phyloP scores from a whole-genome alignment of 371 early-diverging fungal genomes.

The Apophysomyces sp. region DNA sequence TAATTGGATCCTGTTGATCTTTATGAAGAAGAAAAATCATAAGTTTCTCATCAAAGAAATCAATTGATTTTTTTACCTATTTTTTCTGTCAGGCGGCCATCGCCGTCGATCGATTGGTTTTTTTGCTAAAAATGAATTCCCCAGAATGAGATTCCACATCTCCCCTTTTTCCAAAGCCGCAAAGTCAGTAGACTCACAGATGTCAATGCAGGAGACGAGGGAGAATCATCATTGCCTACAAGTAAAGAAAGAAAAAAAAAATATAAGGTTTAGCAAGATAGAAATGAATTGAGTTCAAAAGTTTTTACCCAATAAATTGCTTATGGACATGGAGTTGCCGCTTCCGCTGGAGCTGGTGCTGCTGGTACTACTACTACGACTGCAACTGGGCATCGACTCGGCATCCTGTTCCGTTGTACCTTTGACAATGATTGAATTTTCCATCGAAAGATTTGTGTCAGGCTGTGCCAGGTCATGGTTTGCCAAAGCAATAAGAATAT shows the following conservation, averaged over 20 bases:
- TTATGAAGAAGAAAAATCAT: neutral
- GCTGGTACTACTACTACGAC: constrained; percentile 8
- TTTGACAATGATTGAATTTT: neutral
- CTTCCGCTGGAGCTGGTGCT: constrained; percentile 6
- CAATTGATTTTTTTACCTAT: neutral
- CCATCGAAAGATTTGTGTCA: neutral
- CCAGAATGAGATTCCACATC: constrained; percentile 3
- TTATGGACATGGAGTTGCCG: constrained; percentile 23
- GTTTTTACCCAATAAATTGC: constrained; percentile 16
- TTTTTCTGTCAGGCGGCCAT: neutral
- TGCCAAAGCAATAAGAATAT: constrained; percentile 42
- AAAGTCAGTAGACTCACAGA: constrained; percentile 4
- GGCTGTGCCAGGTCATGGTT: constrained; percentile 24
- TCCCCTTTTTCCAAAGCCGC: neutral
- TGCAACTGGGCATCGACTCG: constrained; percentile 1
- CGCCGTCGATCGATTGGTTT: neutral
- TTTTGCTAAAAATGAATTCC: constrained; percentile 1
- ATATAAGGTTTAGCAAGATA: neutral
- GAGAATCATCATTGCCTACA: constrained; percentile 4
- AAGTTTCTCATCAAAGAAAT: neutral
- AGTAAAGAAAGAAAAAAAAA: neutral
- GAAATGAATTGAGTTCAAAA: neutral
- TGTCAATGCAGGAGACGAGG: constrained; percentile 4
- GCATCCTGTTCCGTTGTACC: neutral
- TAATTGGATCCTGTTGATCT: constrained; percentile 35